These are phyloP conservation scores for Epichloe sp. DNA, from an alignment of 2,329 filamentous ascomycete genomes.

Conservation along the genomic window DNA sequence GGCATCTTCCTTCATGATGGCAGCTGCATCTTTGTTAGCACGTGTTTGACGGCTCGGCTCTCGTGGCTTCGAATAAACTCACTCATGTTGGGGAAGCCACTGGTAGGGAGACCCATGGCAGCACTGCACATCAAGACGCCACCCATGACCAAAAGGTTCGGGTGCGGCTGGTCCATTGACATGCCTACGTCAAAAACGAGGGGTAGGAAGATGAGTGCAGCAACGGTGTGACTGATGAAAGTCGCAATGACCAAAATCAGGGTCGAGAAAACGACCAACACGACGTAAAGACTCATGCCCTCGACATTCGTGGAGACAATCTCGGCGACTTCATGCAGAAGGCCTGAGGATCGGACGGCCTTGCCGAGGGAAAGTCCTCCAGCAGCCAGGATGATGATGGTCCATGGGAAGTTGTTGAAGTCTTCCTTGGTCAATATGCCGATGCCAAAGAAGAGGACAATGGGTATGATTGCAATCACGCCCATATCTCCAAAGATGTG, in stretches of 20 bases:
- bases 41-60: background rate
- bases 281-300: conserved; percentile 69
- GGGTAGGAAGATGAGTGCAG: conserved; percentile 85
- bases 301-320: conserved; percentile 63
- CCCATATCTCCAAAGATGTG: conserved; percentile 92
- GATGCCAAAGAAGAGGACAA: conserved; percentile 91
- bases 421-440: conserved; percentile 96
- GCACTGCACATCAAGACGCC: conserved; percentile 92
- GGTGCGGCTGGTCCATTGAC: conserved; percentile 77
- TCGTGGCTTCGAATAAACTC: conserved; percentile 30
- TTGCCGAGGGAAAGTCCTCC: conserved; percentile 88
- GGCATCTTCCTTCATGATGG: conserved; percentile 98
- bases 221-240: conserved; percentile 95
- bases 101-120: conserved; percentile 90
- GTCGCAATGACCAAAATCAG: conserved; percentile 89
- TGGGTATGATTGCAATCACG: conserved; percentile 89
- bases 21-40: conserved; percentile 42
- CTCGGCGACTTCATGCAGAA: conserved; percentile 76
- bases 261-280: conserved; percentile 71
- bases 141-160: conserved; percentile 90
- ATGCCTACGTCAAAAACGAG: conserved; percentile 77
- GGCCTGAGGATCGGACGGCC: conserved; percentile 82
- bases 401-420: conserved; percentile 99
- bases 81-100: conserved; percentile 99
- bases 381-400: conserved; percentile 94